These are phyloP conservation scores for Talaromyces trachyspermus DNA, from an alignment of 495 filamentous ascomycete species.

Conservation along the genomic window DNA sequence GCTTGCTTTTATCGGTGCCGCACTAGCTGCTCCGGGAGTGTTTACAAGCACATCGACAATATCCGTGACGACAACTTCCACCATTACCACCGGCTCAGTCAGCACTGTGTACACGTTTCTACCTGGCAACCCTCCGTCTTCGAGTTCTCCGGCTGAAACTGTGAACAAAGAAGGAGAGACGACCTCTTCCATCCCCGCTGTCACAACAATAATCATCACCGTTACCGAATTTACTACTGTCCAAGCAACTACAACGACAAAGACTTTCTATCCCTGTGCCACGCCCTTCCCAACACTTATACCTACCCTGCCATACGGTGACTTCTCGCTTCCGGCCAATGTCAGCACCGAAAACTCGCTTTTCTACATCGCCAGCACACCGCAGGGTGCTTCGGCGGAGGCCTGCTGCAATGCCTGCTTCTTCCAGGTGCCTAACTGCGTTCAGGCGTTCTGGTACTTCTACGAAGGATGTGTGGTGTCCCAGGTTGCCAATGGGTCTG, in stretches of 20 bases:
- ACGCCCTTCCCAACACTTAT: slow-evolving; percentile 7
- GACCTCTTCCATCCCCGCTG: neutral
- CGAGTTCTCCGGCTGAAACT: neutral
- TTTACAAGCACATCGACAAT: neutral
- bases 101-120: slow-evolving; percentile 10
- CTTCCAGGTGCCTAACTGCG: slow-evolving; percentile 14
- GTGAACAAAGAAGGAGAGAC: too few species aligned
- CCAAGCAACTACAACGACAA: neutral
- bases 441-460: slow-evolving; percentile 15
- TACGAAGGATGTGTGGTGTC: slow-evolving; percentile 16
- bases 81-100: slow-evolving; percentile 6
- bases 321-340: slow-evolving; percentile 2
- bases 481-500: slow-evolving; percentile 3
- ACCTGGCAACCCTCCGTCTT: slow-evolving; percentile 11
- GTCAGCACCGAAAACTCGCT: slow-evolving; percentile 8
- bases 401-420: slow-evolving; percentile 18
- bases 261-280: slow-evolving; percentile 13
- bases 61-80: slow-evolving; percentile 6
- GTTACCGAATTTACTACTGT: slow-evolving; percentile 6
- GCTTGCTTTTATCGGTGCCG: neutral
- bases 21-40: neutral
- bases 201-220: slow-evolving; percentile 3
- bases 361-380: neutral
- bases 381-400: slow-evolving; percentile 8
- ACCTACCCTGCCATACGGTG: slow-evolving; percentile 5